Conservation (phyloP, 306 rosid genomes). For the Purshia tridentata region DNA sequence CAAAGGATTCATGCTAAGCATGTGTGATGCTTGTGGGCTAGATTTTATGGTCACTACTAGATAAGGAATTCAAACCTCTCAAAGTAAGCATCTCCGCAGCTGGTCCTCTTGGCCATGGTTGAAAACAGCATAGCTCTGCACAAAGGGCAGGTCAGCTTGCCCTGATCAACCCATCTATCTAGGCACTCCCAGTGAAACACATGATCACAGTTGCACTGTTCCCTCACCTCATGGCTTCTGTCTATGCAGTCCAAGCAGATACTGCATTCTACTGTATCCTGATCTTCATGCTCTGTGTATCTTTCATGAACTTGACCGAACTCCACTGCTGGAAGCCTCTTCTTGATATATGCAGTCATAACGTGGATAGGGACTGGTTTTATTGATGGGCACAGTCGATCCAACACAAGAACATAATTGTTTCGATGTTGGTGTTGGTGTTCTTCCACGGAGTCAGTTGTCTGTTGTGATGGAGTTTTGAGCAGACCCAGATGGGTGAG, state of each 20-base stretch:
- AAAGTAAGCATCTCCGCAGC: not conserved
- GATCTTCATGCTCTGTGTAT: not conserved
- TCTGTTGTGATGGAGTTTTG: not conserved
- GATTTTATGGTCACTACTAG: not conserved
- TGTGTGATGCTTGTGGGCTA: not conserved
- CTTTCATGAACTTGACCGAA: constrained; percentile 4
- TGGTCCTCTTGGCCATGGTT: not conserved
- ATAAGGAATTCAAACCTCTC: not conserved
- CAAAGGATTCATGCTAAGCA: too few species aligned
- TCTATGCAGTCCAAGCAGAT: constrained; percentile 35
- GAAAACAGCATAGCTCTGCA: constrained; percentile 36
- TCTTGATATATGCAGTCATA: constrained; percentile 26
- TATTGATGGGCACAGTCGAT: constrained; percentile 16
- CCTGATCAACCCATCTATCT: constrained; percentile 33
- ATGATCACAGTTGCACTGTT: constrained; percentile 25
- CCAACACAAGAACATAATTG: constrained; percentile 12
- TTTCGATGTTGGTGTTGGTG: not conserved
- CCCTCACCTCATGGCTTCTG: constrained; percentile 29
- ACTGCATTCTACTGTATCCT: not conserved
- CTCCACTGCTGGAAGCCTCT: constrained; percentile 22
- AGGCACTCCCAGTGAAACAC: constrained; percentile 35
- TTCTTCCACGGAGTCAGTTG: not conserved
- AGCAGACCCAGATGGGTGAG: constrained; percentile 15
- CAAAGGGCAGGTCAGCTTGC: constrained; percentile 33
- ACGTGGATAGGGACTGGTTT: constrained; percentile 21